Evolutionary conservation across 2,329 filamentous ascomycete species (phyloP), one percentile per base, ranked within the genome.

Genomic region (Ophiocordyceps polyrhachis-furcata): DNA sequence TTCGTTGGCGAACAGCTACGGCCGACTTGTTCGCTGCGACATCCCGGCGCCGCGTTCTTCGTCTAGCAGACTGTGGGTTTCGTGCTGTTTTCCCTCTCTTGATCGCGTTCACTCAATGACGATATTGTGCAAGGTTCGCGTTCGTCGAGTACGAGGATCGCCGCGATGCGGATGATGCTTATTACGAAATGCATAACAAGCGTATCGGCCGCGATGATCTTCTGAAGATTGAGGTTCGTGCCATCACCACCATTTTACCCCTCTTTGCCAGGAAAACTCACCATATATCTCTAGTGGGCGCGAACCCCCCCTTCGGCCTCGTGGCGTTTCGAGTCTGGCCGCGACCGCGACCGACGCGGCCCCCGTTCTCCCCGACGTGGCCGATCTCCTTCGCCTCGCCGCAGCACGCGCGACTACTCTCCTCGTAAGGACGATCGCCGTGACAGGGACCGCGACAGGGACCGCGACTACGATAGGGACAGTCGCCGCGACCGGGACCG

Each of bases 181-280:
- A 98, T 62, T 86, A 98, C 64, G 91, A 98, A 69, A 98, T 98
- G 91, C 91, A 98, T 62, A 96, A 96, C 72, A 95, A 95, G 77
- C 86, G 89, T 53, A 87, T 98, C 55, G 88, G 87, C 42, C 82
- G 89, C 50, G 91, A 98, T 60, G 91, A 98, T 58, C 69, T 94
- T 48, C 63, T 98, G 68, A 98, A 98, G 71, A 96, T 98, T 53
- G 91, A 98, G 76, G 91, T 94, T 67, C 53, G 74, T 9, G 17
- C 37, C 5, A 11, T 21, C 12, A 15, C 14, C 17, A 20, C 29
- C n/a, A 13, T 14, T n/a, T n/a, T 2, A 5, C n/a, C 4, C 40
- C 17, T 8, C 3, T 21, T 28, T 11, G 19, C 6, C 21, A 19
- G 28, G 14, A 20, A 43, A 32, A 31, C 48, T 52, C 35, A 51